Percentiles rank a stretch among this genome's conserved stretches.
Evolutionary conservation across 306 rosid species (phyloP).

Genomic region (Vigna hirtella): DNA sequence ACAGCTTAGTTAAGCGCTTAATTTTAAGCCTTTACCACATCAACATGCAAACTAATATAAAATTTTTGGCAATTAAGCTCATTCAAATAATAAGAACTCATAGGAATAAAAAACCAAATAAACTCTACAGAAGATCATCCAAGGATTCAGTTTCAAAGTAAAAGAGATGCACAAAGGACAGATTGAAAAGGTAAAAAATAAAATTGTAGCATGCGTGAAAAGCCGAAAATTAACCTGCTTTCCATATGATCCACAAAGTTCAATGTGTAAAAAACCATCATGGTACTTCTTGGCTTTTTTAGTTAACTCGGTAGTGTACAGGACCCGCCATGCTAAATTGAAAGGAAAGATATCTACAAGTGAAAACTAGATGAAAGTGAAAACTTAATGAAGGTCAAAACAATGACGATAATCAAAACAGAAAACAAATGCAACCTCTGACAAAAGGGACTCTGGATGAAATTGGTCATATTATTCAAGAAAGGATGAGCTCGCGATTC

Average conservation of each 20-base stretch:
- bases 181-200: conserved; percentile 6
- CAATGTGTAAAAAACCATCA: conserved; percentile 69
- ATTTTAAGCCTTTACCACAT: not conserved
- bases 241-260: conserved; percentile 59
- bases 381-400: conserved; percentile 30
- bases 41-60: not conserved
- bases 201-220: conserved; percentile 24
- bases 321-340: conserved; percentile 71
- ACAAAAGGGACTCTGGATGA: conserved; percentile 23
- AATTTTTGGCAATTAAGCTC: not conserved
- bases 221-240: conserved; percentile 62
- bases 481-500: conserved; percentile 18
- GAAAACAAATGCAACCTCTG: conserved; percentile 26
- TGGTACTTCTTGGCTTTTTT: conserved; percentile 75
- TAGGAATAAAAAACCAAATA: not conserved
- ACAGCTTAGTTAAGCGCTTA: not conserved
- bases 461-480: not conserved
- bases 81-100: not conserved
- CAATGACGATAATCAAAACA: conserved; percentile 32
- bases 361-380: conserved; percentile 31
- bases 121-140: not conserved
- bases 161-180: conserved; percentile 6
- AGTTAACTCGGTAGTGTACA: conserved; percentile 70
- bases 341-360: conserved; percentile 32
- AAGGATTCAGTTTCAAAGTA: conserved; percentile 30